Base-by-base conservation (phyloP, 2,329 filamentous ascomycete genomes). In the Cordyceps pruinosa region DNA sequence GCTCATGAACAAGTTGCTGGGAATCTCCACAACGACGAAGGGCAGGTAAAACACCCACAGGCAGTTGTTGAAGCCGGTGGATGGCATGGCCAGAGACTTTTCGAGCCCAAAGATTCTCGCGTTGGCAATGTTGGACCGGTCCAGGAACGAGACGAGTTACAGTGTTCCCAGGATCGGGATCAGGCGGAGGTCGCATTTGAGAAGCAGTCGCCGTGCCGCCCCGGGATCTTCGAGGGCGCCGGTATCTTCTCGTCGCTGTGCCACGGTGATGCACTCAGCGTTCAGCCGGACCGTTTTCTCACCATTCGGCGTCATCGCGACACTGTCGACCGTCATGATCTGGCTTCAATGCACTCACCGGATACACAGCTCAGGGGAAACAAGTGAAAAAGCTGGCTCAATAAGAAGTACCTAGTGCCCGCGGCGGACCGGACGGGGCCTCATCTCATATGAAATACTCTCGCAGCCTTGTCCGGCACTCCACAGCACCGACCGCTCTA, bases 11-110 rank as follows among this genome's bases (percentile, higher is more conserved):
- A 60, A 47, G 62, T 87, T 86, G 19, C 82, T 85, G 47, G 83
- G 62, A 0, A 77, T 76, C 64, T 86, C 83, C 59, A 83, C 84
- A 21, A 85, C 70, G 0, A 82, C 72, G 66, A 88, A 88, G 1
- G 82, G 84, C 39, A 87, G 74, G 71, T 87, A 88, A 72, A 88
- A 88, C 59, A 87, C 75, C 26, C 58, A 59, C 4, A 80, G 72
- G 12, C 77, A 71, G 10, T 78, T 72, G 67, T 86, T 86, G 68
- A 58, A 61, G 23, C 56, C 57, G 21, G 55, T 60, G 5, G 52
- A 53, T 3, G 56, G 49, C 60, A 61, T 60, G 32, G 50, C n/a
- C 13, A 61, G 58, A 15, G 57, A 58, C 84, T 86, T 66, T 83
- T 65, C 61, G 7, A 67, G 59, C 12, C 62, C 61, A 59, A 65